phyloP scores from a whole-genome alignment of 176 grass and related monocot species.

The Raddia distichophylla region DNA sequence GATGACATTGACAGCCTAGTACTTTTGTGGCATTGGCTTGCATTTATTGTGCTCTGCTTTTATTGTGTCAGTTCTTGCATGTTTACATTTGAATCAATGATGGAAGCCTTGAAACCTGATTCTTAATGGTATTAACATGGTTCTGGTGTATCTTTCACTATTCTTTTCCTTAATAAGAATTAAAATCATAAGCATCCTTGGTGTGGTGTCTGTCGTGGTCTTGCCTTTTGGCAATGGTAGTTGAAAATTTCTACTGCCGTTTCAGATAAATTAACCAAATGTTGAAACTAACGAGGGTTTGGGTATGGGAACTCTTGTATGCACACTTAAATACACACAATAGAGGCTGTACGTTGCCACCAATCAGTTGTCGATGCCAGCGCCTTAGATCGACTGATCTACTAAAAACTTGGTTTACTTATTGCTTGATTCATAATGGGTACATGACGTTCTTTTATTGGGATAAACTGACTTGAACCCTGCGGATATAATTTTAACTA shows the following conservation, averaged over 20 bases:
- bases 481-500: too few relatives aligned
- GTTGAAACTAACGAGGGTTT: not conserved
- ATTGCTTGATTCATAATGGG: too few relatives aligned
- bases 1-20: not conserved
- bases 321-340: too few relatives aligned
- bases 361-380: too few relatives aligned
- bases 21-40: constrained; percentile 21
- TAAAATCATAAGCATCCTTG: not conserved
- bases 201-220: not conserved
- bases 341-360: too few relatives aligned
- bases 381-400: too few relatives aligned
- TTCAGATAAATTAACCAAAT: constrained; percentile 13
- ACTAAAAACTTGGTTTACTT: too few relatives aligned
- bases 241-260: not conserved
- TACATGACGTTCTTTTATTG: too few relatives aligned
- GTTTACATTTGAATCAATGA: not conserved
- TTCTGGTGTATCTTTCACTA: not conserved
- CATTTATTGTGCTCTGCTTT: not conserved
- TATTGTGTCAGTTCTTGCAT: constrained; percentile 12
- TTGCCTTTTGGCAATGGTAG: constrained; percentile 7
- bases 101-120: constrained; percentile 28
- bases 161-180: not conserved
- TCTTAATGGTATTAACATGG: constrained; percentile 17
- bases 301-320: not conserved
- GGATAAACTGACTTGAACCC: too few relatives aligned